A percentile compares a stretch with the other conserved stretches of the same genome.
Conservation (phyloP, 1,284 basidiomycete genomes). For the Somion occarium region DNA sequence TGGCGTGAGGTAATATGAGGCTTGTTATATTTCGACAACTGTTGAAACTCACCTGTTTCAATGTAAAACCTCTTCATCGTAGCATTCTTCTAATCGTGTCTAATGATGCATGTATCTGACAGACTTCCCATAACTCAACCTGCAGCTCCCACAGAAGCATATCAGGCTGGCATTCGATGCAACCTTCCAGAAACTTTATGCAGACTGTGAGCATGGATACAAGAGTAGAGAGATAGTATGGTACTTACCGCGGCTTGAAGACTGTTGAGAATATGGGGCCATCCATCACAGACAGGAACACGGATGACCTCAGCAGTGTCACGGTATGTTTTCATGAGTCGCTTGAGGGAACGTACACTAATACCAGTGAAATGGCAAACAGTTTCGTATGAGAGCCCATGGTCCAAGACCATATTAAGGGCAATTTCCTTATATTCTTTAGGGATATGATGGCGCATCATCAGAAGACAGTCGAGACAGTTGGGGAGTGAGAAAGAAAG, state of each 20-base stretch:
- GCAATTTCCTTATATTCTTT: background rate
- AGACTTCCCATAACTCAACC: conserved; percentile 2
- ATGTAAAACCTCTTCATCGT: conserved; percentile 5
- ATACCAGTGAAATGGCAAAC: background rate
- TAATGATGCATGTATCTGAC: background rate
- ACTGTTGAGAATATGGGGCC: background rate
- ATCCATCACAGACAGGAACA: background rate
- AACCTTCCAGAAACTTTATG: conserved; percentile 5
- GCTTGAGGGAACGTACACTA: conserved; percentile 1
- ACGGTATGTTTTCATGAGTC: conserved; percentile 3
- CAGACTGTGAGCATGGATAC: background rate
- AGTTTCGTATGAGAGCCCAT: background rate
- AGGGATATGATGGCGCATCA: background rate
- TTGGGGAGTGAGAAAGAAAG: too few relatives aligned
- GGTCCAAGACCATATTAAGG: background rate
- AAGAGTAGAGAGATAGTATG: background rate
- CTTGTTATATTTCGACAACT: background rate
- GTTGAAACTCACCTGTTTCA: conserved; percentile 5
- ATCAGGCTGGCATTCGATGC: conserved; percentile 8
- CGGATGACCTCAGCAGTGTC: background rate
- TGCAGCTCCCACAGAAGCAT: conserved; percentile 9
- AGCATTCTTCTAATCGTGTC: conserved; percentile 9
- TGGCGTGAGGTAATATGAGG: background rate
- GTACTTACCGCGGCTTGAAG: background rate
- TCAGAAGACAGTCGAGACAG: too few relatives aligned